Evolutionary conservation across 1,284 basidiomycete genomes (phyloP), one percentile per base, ranked within the genome.

Genomic region (Xerocomus minutiporus): DNA sequence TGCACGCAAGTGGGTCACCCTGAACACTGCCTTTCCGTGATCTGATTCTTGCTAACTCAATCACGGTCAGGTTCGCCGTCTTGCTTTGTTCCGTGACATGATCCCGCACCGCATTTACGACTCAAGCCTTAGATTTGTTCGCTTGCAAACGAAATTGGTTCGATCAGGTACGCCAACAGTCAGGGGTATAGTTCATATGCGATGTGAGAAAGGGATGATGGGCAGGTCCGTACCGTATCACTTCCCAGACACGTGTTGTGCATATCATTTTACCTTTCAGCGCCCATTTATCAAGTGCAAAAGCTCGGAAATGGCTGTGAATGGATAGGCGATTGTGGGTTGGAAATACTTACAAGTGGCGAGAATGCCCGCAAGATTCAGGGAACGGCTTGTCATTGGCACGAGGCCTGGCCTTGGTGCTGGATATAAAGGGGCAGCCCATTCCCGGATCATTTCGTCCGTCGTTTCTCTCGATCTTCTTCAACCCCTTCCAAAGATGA

Each of bases 401-500:
- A 38, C 11, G 5, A 32, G 31, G 31, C 8, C 36, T 8, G 36
- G n/a, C 36, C 4, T 12, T 9, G 38, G 25, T 17, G 6, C 38
- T 12, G 38, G 25, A 6, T 42, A 42, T 42, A 42, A 42, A 42
- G 13, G 7, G 15, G 26, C 7, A 26, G 13, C 41, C 36, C 8
- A n/a, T 28, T n/a, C 41, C 11, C 23, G 9, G 17, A 13, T 7
- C 13, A 8, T 23, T 39, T 39, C 20, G 8, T 23, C 38, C 23
- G 5, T 40, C 38, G 8, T 9, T 38, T 40, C 9, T 23, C 38
- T 23, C 23, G 23, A 5, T 23, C 13, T 15, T 48, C 26, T 41
- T 46, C n/a, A 8, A 48, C 29, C 2, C 4, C n/a, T 39, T 41
- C 3, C 29, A 0, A 49, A 41, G 15, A 67, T 67, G 65, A 66